Percentiles rank a stretch among this genome's conserved stretches.
These are phyloP conservation scores for Salicornia ramosissima DNA, from an alignment of 148 eudicot genomes.

Conservation along the genomic window DNA sequence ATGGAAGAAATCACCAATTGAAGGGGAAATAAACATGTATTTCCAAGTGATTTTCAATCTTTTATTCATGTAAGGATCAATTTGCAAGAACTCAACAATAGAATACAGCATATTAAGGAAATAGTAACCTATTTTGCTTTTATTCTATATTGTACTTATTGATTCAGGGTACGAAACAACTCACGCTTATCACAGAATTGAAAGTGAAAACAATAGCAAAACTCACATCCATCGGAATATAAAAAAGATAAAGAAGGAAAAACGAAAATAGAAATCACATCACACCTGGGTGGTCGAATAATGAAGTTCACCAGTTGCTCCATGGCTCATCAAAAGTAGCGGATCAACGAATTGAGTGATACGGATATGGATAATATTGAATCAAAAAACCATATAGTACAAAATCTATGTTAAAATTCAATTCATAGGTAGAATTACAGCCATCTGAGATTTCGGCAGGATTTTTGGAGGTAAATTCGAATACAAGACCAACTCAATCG, in stretches of 20 bases:
- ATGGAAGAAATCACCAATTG: no score
- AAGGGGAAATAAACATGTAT: no score
- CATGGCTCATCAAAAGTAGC: slow-evolving; percentile 33
- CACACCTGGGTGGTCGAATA: slow-evolving; percentile 92
- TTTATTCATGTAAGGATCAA: no score
- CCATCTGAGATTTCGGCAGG: not conserved
- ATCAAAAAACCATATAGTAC: not conserved
- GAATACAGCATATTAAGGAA: no score
- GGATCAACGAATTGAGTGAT: not conserved
- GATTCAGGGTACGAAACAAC: not conserved
- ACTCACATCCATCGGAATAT: not conserved
- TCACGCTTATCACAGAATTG: not conserved
- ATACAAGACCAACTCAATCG: not conserved
- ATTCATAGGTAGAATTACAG: not conserved
- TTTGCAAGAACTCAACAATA: no score
- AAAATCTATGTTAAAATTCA: not conserved
- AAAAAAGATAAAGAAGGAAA: not conserved
- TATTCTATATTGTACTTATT: not conserved
- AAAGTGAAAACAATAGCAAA: slow-evolving; percentile 10
- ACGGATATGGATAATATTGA: not conserved
- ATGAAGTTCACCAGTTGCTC: slow-evolving; percentile 94
- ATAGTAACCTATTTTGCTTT: not conserved
- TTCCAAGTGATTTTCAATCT: no score
- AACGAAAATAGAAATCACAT: not conserved
- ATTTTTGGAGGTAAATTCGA: not conserved